Base-by-base conservation (phyloP, 2,329 filamentous ascomycete genomes). In the Colletotrichum gigasporum region DNA sequence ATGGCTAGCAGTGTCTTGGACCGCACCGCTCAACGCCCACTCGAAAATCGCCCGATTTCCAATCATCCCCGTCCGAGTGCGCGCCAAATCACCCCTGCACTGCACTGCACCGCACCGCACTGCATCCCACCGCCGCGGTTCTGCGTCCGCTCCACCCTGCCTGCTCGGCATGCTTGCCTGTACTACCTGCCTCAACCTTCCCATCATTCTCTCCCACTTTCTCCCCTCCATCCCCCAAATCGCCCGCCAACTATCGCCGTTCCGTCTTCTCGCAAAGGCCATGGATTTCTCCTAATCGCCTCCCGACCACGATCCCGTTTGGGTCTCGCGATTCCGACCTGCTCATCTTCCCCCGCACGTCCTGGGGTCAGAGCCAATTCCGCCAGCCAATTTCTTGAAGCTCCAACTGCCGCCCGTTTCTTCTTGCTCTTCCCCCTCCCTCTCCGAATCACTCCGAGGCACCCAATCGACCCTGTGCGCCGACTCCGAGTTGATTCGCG, bases 321-420 rank as follows among this genome's bases (percentile, higher is more conserved):
- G 65, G 61, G 61, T 50, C 56, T 62, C 62, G 65, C 62, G 50
- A 62, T 66, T 67, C 50, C 62, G 61, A 66, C 51, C 48, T 18
- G 37, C 51, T 34, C 7, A 60, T 55, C 53, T 48, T 65, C 52
- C 55, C 65, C 62, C 63, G 63, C 62, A 56, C 55, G 24, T 42
- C n/a, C 47, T 26, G 62, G 55, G 51, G 41, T 30, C 26, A 66
- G 62, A 63, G 53, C 52, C 34, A 59, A 50, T 30, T 32, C 41
- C 34, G 51, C 53, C 53, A 58, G 34, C 50, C 61, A 50, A 59
- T 58, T 50, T 57, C 45, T n/a, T n/a, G 52, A 59, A 59, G 56
- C 54, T 51, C 26, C 18, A 56, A 47, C 53, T 42, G 53, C 45
- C 48, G 45, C 26, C 50, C 20, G 24, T 54, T 18, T 45, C 41